Base-by-base conservation (phyloP, 2,329 filamentous ascomycete genomes). In the Shiraia bambusicola region DNA sequence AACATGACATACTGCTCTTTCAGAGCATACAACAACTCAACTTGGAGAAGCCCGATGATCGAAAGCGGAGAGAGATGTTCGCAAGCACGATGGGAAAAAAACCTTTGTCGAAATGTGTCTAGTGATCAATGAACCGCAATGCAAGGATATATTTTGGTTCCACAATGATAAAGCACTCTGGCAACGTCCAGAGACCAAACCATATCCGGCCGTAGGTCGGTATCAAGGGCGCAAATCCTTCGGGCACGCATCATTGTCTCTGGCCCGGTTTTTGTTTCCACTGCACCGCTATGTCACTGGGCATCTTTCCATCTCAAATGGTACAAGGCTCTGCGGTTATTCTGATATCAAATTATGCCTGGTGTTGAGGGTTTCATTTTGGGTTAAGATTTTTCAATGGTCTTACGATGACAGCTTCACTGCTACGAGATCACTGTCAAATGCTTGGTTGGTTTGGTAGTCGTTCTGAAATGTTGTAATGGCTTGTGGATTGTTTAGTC, bases 21-120 rank as follows among this genome's bases (percentile, higher is more conserved):
- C 45, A 28, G 26, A 50, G 28, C 28, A 37, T 35, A 37, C 39
- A 43, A 24, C 26, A 25, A 26, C 14, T 35, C 19, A 28, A 43
- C 30, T 29, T 40, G 6, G 49, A 45, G 19, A 26, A 31, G 30
- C 26, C 34, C n/a, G 42, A 45, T 25, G 34, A 25, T 28, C 39
- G 37, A 17, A 34, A 40, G 16, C 28, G 28, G 12, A 36, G 45
- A 11, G 42, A 46, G 13, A 32, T 47, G 31, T n/a, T 56, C 59
- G 28, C 44, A 52, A 32, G 45, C 35, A 12, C 26, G 53, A 12
- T 62, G 53, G 53, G 49, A 58, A 34, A 43, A 51, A 7, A 57
- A n/a, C n/a, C 47, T 0, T 31, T 63, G 29, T 54, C 60, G n/a
- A 24, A 39, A 12, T 25, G 34, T 29, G 24, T 40, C 50, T 17